Percentiles rank a stretch among this genome's conserved stretches.
Evolutionary conservation across 495 filamentous ascomycete genomes (phyloP).

Genomic region (Aspergillus homomorphus): DNA sequence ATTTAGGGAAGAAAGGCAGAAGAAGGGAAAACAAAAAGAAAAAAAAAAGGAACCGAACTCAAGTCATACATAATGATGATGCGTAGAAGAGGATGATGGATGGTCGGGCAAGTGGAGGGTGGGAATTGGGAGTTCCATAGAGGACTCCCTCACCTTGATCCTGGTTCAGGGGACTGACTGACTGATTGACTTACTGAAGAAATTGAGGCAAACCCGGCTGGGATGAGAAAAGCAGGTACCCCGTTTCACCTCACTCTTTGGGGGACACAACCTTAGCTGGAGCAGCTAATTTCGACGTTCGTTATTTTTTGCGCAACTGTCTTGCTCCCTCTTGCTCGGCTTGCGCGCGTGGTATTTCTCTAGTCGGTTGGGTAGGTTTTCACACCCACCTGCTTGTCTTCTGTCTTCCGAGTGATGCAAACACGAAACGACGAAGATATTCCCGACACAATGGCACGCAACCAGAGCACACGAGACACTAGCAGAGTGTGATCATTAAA

Average conservation of each 20-base stretch:
- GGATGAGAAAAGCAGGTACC: constrained; percentile 27
- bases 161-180: constrained; percentile 8
- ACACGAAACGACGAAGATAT: background rate
- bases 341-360: no score
- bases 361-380: no score
- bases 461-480: background rate
- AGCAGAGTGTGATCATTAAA: background rate
- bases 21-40: constrained; percentile 1
- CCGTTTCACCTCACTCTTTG: constrained; percentile 16
- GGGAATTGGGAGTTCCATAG: background rate
- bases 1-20: background rate
- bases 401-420: background rate
- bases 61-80: background rate
- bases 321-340: background rate
- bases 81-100: background rate
- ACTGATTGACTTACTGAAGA: constrained; percentile 16
- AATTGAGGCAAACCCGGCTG: constrained; percentile 13
- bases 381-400: background rate
- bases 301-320: background rate
- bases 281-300: background rate
- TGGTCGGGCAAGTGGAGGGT: background rate
- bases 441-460: background rate
- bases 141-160: no score
- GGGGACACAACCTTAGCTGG: constrained; percentile 12
- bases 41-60: background rate